phyloP scores from a whole-genome alignment of 371 early-diverging fungal species.

The Circinella minor region DNA sequence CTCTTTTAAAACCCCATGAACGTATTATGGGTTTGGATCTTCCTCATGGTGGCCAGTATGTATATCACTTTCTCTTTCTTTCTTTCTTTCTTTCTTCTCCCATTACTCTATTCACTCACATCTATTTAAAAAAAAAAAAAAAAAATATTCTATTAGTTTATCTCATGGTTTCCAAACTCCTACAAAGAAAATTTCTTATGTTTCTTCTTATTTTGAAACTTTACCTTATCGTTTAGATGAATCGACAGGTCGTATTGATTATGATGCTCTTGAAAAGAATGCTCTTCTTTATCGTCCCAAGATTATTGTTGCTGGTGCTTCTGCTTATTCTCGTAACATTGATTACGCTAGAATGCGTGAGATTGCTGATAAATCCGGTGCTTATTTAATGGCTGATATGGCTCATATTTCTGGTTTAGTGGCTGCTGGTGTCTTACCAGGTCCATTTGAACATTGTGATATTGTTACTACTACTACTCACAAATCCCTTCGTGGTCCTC shows the following conservation, averaged over 20 bases:
- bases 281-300: conserved; percentile 96
- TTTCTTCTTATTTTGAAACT: conserved; percentile 98
- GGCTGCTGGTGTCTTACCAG: conserved; percentile 86
- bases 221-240: conserved; percentile 96
- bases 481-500: conserved; percentile 99
- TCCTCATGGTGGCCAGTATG: conserved; percentile 98
- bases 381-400: conserved; percentile 98
- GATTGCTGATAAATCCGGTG: conserved; percentile 84
- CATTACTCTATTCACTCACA: no score
- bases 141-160: no score
- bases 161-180: conserved; percentile 99
- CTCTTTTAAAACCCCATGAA: conserved; percentile 97
- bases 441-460: conserved; percentile 96
- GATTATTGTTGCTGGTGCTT: conserved; percentile 98
- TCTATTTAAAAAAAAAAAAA: no score
- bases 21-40: conserved; percentile 99
- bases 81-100: no score
- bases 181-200: conserved; percentile 97
- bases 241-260: conserved; percentile 94
- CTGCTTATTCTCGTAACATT: conserved; percentile 96
- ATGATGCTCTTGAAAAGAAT: conserved; percentile 86
- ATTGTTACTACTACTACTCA: conserved; percentile 99
- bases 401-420: conserved; percentile 97
- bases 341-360: conserved; percentile 94
- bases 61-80: conserved; percentile 17